A percentile compares a stretch with the other conserved stretches of the same genome.
Evolutionary conservation across 2,329 filamentous ascomycete species (phyloP).

Genomic region (Metarhizium humberi): DNA sequence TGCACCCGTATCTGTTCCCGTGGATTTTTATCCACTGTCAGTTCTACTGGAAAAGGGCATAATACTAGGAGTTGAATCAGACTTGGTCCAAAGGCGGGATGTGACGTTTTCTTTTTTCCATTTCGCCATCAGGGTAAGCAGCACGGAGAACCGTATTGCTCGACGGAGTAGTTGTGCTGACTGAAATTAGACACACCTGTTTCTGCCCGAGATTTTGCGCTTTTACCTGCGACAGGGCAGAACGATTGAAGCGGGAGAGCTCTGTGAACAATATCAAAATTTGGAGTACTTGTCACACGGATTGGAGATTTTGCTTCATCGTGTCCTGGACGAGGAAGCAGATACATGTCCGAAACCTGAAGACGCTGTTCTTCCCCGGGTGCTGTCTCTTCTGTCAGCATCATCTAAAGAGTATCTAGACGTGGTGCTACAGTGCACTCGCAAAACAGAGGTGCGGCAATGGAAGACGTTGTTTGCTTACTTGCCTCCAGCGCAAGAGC

Average conservation of each 20-base stretch:
- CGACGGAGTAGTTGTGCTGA: neutral
- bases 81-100: slow-evolving; percentile 87
- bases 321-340: slow-evolving; percentile 90
- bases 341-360: slow-evolving; percentile 58
- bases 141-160: neutral
- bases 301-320: slow-evolving; percentile 83
- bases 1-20: slow-evolving; percentile 62
- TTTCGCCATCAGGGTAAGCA: slow-evolving; percentile 72
- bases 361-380: slow-evolving; percentile 54
- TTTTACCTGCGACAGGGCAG: slow-evolving; percentile 69
- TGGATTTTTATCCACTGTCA: slow-evolving; percentile 95
- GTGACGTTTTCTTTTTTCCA: slow-evolving; percentile 85
- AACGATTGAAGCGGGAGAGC: slow-evolving; percentile 67
- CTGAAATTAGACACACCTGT: slow-evolving; percentile 66
- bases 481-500: slow-evolving; percentile 77
- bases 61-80: slow-evolving; percentile 81
- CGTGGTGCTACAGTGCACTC: slow-evolving; percentile 91
- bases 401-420: slow-evolving; percentile 83
- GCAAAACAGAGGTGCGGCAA: slow-evolving; percentile 90
- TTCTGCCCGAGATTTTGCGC: slow-evolving; percentile 79
- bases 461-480: slow-evolving; percentile 93
- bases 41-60: slow-evolving; percentile 84
- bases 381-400: slow-evolving; percentile 56
- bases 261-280: slow-evolving; percentile 78
- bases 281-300: slow-evolving; percentile 90